These are phyloP conservation scores for Exophiala sideris DNA, from an alignment of 2,329 filamentous ascomycete species.

Conservation along the genomic window DNA sequence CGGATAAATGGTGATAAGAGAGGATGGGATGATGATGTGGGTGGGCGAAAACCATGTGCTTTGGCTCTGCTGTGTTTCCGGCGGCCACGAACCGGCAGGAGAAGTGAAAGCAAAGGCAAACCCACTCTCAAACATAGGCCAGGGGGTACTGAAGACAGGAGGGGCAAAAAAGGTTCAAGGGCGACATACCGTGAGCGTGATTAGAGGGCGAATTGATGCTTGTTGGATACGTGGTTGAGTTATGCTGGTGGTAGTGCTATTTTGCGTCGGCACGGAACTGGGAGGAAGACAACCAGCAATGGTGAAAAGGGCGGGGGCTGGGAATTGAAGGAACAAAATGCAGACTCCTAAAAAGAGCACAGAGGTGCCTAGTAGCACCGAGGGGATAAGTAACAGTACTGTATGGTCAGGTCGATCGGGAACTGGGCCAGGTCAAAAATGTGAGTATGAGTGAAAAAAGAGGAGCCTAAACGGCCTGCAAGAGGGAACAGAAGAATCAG, in stretches of 20 bases:
- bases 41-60: conserved; percentile 23
- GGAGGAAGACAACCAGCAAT: conserved; percentile 11
- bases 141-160: conserved; percentile 13
- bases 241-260: conserved; percentile 4
- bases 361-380: neutral
- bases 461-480: conserved; percentile 15
- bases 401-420: conserved; percentile 4
- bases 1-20: conserved; percentile 13
- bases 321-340: conserved; percentile 3
- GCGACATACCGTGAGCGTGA: conserved; percentile 24
- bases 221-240: conserved; percentile 22
- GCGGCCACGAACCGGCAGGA: conserved; percentile 21
- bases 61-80: conserved; percentile 10
- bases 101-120: conserved; percentile 14
- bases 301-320: conserved; percentile 1
- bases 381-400: neutral
- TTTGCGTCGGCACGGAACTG: conserved; percentile 13
- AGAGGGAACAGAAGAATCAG: neutral
- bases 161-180: conserved; percentile 20
- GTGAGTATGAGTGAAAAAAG: conserved; percentile 7
- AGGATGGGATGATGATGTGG: conserved; percentile 17
- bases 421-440: conserved; percentile 15
- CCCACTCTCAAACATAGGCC: conserved; percentile 14
- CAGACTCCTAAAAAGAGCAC: conserved; percentile 5
- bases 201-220: conserved; percentile 19